A percentile compares a stretch with the other conserved stretches of the same genome.
Conservation (phyloP, 192 early-diverging fungal genomes). For the Entrophospora sp. region DNA sequence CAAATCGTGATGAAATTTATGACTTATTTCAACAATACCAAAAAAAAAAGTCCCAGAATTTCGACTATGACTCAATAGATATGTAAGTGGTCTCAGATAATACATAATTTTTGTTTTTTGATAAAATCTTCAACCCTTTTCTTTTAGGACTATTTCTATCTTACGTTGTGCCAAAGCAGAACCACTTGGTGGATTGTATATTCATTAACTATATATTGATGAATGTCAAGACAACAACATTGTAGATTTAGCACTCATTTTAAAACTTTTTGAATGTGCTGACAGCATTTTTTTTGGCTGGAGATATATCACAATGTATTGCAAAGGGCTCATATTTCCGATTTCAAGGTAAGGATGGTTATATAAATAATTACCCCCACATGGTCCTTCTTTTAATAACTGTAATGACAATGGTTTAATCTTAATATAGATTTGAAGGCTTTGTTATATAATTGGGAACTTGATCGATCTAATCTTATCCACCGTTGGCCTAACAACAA, state of each 20-base stretch:
- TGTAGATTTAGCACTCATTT: slow-evolving; percentile 9
- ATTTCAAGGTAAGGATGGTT: background rate
- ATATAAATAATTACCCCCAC: background rate
- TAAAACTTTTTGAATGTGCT: background rate
- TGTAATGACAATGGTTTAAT: too few species aligned
- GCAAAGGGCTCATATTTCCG: slow-evolving; percentile 5
- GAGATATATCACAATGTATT: slow-evolving; percentile 18
- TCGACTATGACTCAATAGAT: slow-evolving; percentile 1
- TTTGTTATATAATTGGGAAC: slow-evolving; percentile 12
- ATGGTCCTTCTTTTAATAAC: background rate
- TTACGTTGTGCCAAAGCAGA: slow-evolving; percentile 5
- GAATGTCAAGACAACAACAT: slow-evolving; percentile 16
- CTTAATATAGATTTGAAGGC: background rate
- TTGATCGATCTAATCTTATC: background rate
- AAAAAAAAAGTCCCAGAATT: background rate
- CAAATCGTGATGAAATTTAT: slow-evolving; percentile 11
- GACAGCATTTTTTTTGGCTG: slow-evolving; percentile 8
- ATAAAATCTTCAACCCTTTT: background rate
- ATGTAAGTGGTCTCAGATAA: background rate
- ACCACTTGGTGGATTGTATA: background rate
- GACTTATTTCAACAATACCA: slow-evolving; percentile 11
- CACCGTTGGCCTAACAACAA: background rate
- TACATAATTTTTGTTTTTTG: background rate
- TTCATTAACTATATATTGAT: slow-evolving; percentile 19
- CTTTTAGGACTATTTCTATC: background rate